A percentile compares a stretch with the other conserved stretches of the same genome.
phyloP scores from a whole-genome alignment of 2,329 filamentous ascomycete species.

The Grosmannia huntii region DNA sequence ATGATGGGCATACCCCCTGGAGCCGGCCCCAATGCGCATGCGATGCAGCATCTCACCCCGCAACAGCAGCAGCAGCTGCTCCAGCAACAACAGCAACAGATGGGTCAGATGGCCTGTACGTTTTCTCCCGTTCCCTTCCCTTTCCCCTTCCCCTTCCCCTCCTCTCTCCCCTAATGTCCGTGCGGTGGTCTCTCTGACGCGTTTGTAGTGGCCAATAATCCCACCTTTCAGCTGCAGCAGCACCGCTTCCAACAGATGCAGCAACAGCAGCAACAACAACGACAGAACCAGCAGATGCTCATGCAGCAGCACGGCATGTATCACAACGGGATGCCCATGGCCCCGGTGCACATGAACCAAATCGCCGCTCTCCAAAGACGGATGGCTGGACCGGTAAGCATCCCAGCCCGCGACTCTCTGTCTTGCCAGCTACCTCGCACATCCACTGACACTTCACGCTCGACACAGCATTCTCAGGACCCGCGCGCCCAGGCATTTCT shows the following conservation, averaged over 20 bases:
- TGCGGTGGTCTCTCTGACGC: not conserved
- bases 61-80: slow-evolving; percentile 43
- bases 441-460: not conserved
- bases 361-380: slow-evolving; percentile 26
- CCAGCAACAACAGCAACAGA: slow-evolving; percentile 39
- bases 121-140: slow-evolving; percentile 6
- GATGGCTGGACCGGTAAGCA: slow-evolving; percentile 12
- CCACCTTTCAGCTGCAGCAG: slow-evolving; percentile 29
- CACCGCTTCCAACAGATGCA: slow-evolving; percentile 41
- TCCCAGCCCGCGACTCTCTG: not conserved
- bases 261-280: slow-evolving; percentile 40
- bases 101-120: slow-evolving; percentile 24
- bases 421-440: not conserved
- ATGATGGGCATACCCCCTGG: slow-evolving; percentile 72
- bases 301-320: slow-evolving; percentile 37
- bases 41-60: slow-evolving; percentile 59
- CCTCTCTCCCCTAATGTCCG: not conserved
- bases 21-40: slow-evolving; percentile 51
- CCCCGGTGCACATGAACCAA: slow-evolving; percentile 28
- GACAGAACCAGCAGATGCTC: slow-evolving; percentile 36
- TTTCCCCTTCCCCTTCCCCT: slow-evolving; percentile 1
- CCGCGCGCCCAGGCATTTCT: slow-evolving; percentile 23
- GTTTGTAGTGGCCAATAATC: slow-evolving; percentile 18
- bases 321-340: slow-evolving; percentile 42
- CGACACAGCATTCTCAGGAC: not conserved